Conservation (phyloP, 768 basidiomycete genomes). For the Xerocomus spinulosus region DNA sequence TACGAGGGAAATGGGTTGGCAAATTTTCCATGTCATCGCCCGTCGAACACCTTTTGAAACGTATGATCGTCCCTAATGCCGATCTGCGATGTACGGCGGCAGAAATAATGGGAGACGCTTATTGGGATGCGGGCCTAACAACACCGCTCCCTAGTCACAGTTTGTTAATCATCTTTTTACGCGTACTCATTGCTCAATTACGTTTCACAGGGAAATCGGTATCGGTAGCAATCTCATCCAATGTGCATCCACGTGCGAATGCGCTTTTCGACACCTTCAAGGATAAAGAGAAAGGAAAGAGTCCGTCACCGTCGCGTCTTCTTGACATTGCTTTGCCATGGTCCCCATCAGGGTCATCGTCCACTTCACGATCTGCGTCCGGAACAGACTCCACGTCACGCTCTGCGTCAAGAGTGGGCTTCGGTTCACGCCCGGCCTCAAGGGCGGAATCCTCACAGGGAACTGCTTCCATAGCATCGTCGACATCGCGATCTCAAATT, state of each 20-base stretch:
- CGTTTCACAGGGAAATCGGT: slow-evolving; percentile 31
- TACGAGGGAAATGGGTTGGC: slow-evolving; percentile 85
- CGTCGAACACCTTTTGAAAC: slow-evolving; percentile 62
- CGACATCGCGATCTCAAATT: background rate
- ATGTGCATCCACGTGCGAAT: slow-evolving; percentile 14
- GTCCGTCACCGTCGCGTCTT: slow-evolving; percentile 24
- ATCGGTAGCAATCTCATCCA: slow-evolving; percentile 19
- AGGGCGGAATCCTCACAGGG: slow-evolving; percentile 8
- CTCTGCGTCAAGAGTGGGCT: slow-evolving; percentile 17
- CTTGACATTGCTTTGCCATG: slow-evolving; percentile 35
- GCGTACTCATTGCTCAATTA: background rate
- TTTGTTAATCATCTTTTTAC: slow-evolving; percentile 30
- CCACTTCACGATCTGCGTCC: slow-evolving; percentile 16
- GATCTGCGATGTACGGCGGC: slow-evolving; percentile 69
- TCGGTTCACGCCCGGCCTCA: slow-evolving; percentile 13
- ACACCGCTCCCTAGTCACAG: slow-evolving; percentile 36
- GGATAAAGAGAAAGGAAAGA: slow-evolving; percentile 30
- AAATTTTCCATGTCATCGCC: slow-evolving; percentile 53
- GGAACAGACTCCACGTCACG: slow-evolving; percentile 13
- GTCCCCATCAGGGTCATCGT: slow-evolving; percentile 22
- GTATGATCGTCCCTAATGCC: slow-evolving; percentile 81
- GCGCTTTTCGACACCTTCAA: slow-evolving; percentile 19
- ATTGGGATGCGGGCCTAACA: slow-evolving; percentile 47
- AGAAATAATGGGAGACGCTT: slow-evolving; percentile 61
- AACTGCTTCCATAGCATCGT: background rate